Conservation (phyloP, 2,329 filamentous ascomycete species). For the Calonectria honghensis region DNA sequence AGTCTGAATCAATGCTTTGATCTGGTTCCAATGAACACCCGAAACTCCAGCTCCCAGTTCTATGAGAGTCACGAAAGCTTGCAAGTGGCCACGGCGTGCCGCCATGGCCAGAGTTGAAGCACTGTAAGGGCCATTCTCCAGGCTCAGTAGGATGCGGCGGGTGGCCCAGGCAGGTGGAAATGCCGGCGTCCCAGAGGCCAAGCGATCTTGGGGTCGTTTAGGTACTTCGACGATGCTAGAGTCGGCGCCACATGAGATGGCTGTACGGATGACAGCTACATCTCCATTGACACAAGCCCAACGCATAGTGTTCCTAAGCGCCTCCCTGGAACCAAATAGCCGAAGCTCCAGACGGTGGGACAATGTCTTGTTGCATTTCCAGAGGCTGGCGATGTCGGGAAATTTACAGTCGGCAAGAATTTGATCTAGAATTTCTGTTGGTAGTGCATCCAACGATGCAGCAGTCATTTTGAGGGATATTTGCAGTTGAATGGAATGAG, state of each 20-base stretch:
- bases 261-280: background rate
- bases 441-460: background rate
- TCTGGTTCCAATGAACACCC: background rate
- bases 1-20: background rate
- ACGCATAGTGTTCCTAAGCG: background rate
- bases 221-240: background rate
- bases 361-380: slow-evolving; percentile 1
- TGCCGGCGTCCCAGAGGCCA: background rate
- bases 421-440: background rate
- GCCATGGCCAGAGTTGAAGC: background rate
- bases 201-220: background rate
- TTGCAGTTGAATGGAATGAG: background rate
- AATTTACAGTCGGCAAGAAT: background rate
- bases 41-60: background rate
- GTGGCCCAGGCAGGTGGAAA: background rate
- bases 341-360: background rate
- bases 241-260: background rate
- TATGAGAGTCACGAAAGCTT: background rate
- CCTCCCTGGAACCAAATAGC: background rate
- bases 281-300: slow-evolving; percentile 6
- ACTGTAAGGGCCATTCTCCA: background rate
- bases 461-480: background rate
- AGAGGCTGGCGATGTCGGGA: background rate
- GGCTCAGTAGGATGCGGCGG: background rate
- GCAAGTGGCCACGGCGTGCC: background rate